Evolutionary conservation across 2,329 filamentous ascomycete species (phyloP).

Genomic region (Trichoderma atroviride): DNA sequence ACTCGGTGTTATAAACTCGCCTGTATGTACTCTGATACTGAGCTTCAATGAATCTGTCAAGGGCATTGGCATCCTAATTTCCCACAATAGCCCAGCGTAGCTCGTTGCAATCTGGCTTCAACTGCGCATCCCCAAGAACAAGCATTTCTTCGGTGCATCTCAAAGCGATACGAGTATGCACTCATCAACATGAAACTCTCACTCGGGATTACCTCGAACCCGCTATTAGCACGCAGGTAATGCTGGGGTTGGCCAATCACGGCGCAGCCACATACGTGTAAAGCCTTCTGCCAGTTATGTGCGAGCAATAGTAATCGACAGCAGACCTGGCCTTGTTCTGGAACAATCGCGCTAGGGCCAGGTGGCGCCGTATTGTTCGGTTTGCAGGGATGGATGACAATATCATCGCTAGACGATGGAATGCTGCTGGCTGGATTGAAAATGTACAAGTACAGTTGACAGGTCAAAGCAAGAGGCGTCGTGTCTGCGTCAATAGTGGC

Average conservation of each 20-base stretch:
- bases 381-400: neutral
- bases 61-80: neutral
- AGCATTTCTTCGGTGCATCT: neutral
- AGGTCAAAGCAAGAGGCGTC: neutral
- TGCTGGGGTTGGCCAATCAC: neutral
- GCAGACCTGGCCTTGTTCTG: neutral
- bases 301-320: neutral
- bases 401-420: neutral
- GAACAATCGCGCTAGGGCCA: neutral
- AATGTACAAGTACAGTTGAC: neutral
- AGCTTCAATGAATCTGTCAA: neutral
- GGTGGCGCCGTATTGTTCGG: conserved; percentile 1
- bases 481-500: neutral
- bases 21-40: neutral
- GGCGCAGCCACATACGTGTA: neutral
- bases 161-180: neutral
- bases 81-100: neutral
- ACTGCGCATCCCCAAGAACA: neutral
- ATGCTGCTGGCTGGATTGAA: neutral
- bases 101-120: neutral
- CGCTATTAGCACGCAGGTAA: neutral
- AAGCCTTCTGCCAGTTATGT: neutral
- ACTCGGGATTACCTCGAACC: neutral
- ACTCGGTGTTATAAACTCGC: neutral
- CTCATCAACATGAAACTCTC: neutral